Evolutionary conservation across 805 yeast genomes (phyloP).

Genomic region (Candida patagonica): DNA sequence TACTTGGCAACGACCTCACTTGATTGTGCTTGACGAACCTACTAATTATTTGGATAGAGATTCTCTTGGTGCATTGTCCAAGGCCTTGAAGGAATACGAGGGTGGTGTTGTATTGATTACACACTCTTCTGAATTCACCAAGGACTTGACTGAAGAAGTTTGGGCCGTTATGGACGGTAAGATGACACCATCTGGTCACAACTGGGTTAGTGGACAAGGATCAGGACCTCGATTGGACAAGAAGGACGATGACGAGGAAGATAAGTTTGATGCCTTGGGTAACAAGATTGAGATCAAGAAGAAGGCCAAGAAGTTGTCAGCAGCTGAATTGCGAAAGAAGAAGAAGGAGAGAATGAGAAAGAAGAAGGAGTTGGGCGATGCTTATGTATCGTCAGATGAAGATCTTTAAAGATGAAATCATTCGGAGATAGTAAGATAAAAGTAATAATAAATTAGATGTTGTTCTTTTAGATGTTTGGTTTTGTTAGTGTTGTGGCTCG

Average conservation of each 20-base stretch:
- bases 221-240: constrained; percentile 98
- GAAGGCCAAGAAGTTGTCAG: constrained; percentile 96
- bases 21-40: constrained; percentile 99
- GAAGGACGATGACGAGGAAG: constrained; percentile 93
- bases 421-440: not conserved
- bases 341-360: constrained; percentile 99
- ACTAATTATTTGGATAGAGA: constrained; percentile 99
- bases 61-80: constrained; percentile 98
- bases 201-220: constrained; percentile 99
- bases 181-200: constrained; percentile 99
- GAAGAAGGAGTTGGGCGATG: constrained; percentile 99
- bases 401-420: constrained; percentile 43
- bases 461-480: not conserved
- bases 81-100: constrained; percentile 96
- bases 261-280: constrained; percentile 99
- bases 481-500: not conserved
- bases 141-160: constrained; percentile 98
- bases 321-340: constrained; percentile 99
- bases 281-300: constrained; percentile 95
- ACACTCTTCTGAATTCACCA: constrained; percentile 99
- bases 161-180: constrained; percentile 98
- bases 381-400: constrained; percentile 96
- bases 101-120: constrained; percentile 99
- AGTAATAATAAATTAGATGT: not conserved
- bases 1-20: constrained; percentile 99